Conservation (phyloP, 352 stramenopile genomes). For the Phytophthora gonapodyides region DNA sequence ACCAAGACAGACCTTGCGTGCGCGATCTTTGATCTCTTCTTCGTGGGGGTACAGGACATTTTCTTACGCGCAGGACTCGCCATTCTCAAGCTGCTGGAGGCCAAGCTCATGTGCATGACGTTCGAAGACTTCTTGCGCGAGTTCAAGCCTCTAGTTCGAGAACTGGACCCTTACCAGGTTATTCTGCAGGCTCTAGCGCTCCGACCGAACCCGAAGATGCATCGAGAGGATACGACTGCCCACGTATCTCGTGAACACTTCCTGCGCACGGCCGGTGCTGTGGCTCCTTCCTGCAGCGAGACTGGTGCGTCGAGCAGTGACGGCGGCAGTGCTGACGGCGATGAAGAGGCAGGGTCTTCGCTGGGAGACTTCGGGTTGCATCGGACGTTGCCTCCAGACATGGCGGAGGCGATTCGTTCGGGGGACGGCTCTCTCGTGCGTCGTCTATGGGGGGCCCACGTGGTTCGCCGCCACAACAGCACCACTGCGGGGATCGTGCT, state of each 20-base stretch:
- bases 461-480: constrained; percentile 35
- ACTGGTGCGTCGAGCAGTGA: constrained; percentile 30
- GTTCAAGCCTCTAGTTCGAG: constrained; percentile 77
- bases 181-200: constrained; percentile 66
- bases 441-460: constrained; percentile 52
- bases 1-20: constrained; percentile 81
- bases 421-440: constrained; percentile 46
- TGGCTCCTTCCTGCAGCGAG: constrained; percentile 25
- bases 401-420: constrained; percentile 45
- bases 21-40: constrained; percentile 87
- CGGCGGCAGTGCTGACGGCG: constrained; percentile 31
- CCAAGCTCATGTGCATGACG: constrained; percentile 83
- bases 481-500: constrained; percentile 40
- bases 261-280: constrained; percentile 34
- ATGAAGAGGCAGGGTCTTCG: constrained; percentile 32
- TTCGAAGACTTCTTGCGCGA: constrained; percentile 86
- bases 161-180: constrained; percentile 81
- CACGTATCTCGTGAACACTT: constrained; percentile 62
- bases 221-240: constrained; percentile 56
- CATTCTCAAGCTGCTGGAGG: constrained; percentile 78
- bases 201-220: constrained; percentile 48
- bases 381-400: constrained; percentile 62
- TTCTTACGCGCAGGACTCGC: constrained; percentile 80
- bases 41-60: constrained; percentile 78
- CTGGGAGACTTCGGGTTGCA: constrained; percentile 60